Percentiles rank a stretch among this genome's conserved stretches.
phyloP scores from a whole-genome alignment of 345 rosid species.

The Cardamine chenopodiifolia region DNA sequence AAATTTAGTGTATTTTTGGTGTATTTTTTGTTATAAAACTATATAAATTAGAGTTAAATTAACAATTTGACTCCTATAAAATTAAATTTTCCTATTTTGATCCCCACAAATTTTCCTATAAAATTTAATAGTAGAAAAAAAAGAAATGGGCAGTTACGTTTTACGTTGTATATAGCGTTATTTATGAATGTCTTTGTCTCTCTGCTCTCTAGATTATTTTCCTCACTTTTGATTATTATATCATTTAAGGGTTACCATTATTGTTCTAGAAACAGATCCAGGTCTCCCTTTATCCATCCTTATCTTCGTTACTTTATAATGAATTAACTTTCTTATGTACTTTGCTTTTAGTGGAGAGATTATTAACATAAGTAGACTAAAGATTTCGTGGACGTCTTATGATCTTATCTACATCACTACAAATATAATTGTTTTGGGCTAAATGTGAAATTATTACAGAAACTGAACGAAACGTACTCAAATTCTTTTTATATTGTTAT shows the following conservation, averaged over 20 bases:
- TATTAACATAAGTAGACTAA: slow-evolving; percentile 17
- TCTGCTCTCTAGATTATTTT: slow-evolving; percentile 27
- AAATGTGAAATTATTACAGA: not conserved
- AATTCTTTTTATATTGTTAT: not conserved
- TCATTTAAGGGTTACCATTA: slow-evolving; percentile 14
- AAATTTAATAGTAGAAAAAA: not conserved
- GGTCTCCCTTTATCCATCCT: slow-evolving; percentile 16
- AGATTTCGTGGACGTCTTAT: slow-evolving; percentile 32
- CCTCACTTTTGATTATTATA: slow-evolving; percentile 21
- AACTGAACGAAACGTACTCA: slow-evolving; percentile 18
- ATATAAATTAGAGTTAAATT: too few species aligned
- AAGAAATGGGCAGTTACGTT: slow-evolving; percentile 29
- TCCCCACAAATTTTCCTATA: too few species aligned
- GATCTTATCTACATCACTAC: not conserved
- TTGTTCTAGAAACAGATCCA: slow-evolving; percentile 22
- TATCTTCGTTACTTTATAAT: slow-evolving; percentile 24
- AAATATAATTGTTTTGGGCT: not conserved
- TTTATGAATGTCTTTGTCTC: slow-evolving; percentile 26
- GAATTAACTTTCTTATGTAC: slow-evolving; percentile 2
- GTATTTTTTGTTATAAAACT: too few species aligned
- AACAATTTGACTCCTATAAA: too few species aligned
- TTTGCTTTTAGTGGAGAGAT: slow-evolving; percentile 1
- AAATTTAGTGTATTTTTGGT: too few species aligned
- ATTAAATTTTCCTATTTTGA: too few species aligned
- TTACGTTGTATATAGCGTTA: slow-evolving; percentile 20